These are phyloP conservation scores for Ilex paraguariensis DNA, from an alignment of 305 asterid species.

Conservation along the genomic window DNA sequence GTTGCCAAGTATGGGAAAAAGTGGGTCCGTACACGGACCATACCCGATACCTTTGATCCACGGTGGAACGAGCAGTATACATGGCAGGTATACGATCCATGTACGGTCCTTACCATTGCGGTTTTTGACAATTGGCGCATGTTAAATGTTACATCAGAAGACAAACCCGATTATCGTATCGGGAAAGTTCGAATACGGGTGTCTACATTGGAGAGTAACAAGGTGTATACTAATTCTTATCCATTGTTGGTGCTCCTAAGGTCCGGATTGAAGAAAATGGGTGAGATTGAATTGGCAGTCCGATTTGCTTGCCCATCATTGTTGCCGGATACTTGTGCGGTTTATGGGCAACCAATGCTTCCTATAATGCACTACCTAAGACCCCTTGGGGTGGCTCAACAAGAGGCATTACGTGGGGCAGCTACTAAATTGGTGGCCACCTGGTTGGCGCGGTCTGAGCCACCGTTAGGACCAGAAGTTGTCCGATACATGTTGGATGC, in stretches of 20 bases:
- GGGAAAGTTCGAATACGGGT: constrained; percentile 84
- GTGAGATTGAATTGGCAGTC: constrained; percentile 82
- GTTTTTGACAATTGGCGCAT: constrained; percentile 93
- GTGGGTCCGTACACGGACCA: constrained; percentile 93
- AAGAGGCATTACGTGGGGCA: constrained; percentile 83
- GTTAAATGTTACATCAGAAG: constrained; percentile 59
- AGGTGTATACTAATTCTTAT: constrained; percentile 72
- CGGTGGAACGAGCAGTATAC: constrained; percentile 99
- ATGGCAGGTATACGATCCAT: constrained; percentile 96
- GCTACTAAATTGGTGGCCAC: constrained; percentile 78
- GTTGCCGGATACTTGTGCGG: constrained; percentile 72
- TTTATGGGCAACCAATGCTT: constrained; percentile 74
- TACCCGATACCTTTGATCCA: constrained; percentile 72
- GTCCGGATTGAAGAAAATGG: constrained; percentile 87
- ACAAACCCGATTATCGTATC: constrained; percentile 52
- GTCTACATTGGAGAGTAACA: constrained; percentile 76
- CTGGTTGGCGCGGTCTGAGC: constrained; percentile 82
- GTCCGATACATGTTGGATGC: constrained; percentile 85
- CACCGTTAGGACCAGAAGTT: constrained; percentile 83
- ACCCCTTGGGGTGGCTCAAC: constrained; percentile 88
- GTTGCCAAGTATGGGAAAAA: constrained; percentile 94
- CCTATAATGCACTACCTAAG: constrained; percentile 91
- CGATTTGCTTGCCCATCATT: constrained; percentile 79
- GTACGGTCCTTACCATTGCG: constrained; percentile 77
- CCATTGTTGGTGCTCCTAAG: constrained; percentile 61